phyloP scores from a whole-genome alignment of 192 early-diverging fungal genomes.

The Coemansia sp. region DNA sequence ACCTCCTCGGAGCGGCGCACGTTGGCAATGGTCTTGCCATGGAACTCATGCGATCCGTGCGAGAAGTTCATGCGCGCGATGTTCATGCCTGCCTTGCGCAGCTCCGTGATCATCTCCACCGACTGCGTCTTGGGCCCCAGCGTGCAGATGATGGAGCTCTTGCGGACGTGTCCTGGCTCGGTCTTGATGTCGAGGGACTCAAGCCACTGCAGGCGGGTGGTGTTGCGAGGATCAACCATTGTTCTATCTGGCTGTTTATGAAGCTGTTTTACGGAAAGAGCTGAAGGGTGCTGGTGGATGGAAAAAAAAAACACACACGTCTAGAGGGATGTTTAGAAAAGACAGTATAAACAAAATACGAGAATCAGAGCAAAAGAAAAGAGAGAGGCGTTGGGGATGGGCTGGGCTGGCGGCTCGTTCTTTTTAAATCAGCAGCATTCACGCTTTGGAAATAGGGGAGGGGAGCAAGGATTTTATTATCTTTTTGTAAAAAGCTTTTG shows the following conservation, averaged over 20 bases:
- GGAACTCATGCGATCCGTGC: slow-evolving; percentile 71
- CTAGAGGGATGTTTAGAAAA: neutral
- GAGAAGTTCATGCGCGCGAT: slow-evolving; percentile 82
- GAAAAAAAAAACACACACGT: neutral
- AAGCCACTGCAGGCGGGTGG: slow-evolving; percentile 75
- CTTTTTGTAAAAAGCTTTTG: neutral
- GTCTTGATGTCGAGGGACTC: slow-evolving; percentile 65
- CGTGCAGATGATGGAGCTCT: slow-evolving; percentile 85
- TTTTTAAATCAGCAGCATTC: no score
- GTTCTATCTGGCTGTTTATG: neutral
- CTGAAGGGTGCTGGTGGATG: slow-evolving; percentile 1
- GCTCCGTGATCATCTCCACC: slow-evolving; percentile 67
- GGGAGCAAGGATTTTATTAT: slow-evolving; percentile 4
- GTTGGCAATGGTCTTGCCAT: slow-evolving; percentile 73
- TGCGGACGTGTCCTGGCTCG: slow-evolving; percentile 63
- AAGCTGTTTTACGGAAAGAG: neutral
- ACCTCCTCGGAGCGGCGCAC: slow-evolving; percentile 59
- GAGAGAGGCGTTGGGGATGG: neutral
- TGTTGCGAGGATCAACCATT: slow-evolving; percentile 57
- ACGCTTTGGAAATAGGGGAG: neutral
- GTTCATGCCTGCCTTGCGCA: slow-evolving; percentile 80
- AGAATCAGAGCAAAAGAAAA: neutral
- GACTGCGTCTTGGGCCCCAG: slow-evolving; percentile 79
- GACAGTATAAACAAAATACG: slow-evolving; percentile 1
- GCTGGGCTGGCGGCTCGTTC: neutral